These are phyloP conservation scores for Fusarium proliferatum DNA, from an alignment of 2,329 filamentous ascomycete species.

Conservation along the genomic window DNA sequence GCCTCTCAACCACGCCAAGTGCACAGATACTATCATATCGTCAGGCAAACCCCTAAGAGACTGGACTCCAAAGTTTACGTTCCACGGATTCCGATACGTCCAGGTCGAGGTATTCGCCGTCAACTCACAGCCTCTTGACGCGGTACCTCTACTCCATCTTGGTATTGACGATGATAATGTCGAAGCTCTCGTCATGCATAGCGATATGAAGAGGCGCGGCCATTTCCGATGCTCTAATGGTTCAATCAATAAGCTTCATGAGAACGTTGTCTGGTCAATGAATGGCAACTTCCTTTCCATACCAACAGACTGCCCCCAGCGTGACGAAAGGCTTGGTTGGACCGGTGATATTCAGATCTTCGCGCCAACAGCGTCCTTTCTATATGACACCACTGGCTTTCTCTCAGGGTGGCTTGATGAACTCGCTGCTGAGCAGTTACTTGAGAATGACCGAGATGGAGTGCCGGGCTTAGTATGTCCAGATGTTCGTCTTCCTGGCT, in stretches of 20 bases:
- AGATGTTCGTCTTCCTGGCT: not conserved
- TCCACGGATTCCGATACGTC: too few relatives aligned
- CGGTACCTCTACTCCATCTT: not conserved
- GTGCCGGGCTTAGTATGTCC: not conserved
- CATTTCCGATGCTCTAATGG: not conserved
- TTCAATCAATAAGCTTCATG: not conserved
- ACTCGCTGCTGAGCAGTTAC: not conserved
- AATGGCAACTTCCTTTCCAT: not conserved
- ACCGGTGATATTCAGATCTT: not conserved
- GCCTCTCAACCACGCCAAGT: too few relatives aligned
- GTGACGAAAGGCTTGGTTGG: not conserved
- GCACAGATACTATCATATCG: too few relatives aligned
- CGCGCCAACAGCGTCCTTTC: not conserved
- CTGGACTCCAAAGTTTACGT: too few relatives aligned
- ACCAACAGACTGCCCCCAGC: not conserved
- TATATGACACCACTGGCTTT: not conserved
- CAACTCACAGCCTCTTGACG: too few relatives aligned
- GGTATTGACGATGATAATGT: not conserved
- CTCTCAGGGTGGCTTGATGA: not conserved
- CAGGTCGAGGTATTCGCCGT: too few relatives aligned
- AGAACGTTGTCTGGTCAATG: not conserved
- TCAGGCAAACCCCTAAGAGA: too few relatives aligned
- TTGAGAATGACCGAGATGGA: not conserved
- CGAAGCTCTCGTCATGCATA: not conserved
- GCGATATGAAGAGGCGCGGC: not conserved